Base-by-base conservation (phyloP, 2,329 filamentous ascomycete genomes). In the Dactylellina cionopaga region DNA sequence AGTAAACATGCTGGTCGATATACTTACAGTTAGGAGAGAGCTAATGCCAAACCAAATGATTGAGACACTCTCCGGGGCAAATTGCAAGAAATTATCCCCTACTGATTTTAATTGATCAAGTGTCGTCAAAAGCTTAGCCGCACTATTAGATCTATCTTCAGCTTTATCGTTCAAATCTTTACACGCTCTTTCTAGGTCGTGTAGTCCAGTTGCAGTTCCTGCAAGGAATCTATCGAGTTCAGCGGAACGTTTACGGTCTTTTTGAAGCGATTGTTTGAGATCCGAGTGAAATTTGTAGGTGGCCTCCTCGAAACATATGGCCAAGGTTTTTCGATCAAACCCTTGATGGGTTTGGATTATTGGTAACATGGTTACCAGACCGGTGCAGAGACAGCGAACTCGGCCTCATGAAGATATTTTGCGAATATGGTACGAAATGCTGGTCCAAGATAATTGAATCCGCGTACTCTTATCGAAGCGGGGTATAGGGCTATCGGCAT, bases 31-130 rank as follows among this genome's bases (percentile, higher is more conserved):
- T 25, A 63, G 52, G 22, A 63, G 54, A 22, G 58, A 52, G 31
- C 58, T 63, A 10, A 63, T 52, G 9, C 44, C 58, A 41, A 51
- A 63, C 58, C 58, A 63, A 33, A 63, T 46, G 6, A 63, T 63
- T 2, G 58, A 63, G 13, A 63, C 58, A 35, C 58, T 63, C 25
- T 63, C 58, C n/a, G 58, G 58, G 5, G 58, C 58, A 35, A 31
- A 63, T 17, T 63, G 46, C 17, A 63, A 44, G 3, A 63, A 39
- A 15, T 6, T 33, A 54, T 63, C 58, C 5, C 44, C 58, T 4
- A 49, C 25, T 2, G n/a, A 22, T 22, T 63, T 63, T 7, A 63
- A 43, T 37, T 54, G 44, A 24, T 63, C 58, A 17, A 63, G 35
- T 1, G 58, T 63, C 9, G 46, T 51, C 46, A 52, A 44, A 13